These are phyloP conservation scores for Cicer bijugum DNA, from an alignment of 306 rosid genomes.

Conservation along the genomic window DNA sequence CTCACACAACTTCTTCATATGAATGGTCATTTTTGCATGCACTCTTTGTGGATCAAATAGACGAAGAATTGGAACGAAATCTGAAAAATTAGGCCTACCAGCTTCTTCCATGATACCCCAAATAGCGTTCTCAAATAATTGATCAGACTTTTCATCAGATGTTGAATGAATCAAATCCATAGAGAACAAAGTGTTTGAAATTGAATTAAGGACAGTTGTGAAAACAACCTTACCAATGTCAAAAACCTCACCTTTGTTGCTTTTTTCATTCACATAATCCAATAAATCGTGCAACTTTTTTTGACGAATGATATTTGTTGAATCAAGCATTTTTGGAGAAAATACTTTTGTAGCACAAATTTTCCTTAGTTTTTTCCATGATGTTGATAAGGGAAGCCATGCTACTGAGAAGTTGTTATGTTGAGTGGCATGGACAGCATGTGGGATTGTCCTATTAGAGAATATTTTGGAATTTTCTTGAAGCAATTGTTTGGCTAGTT, in stretches of 20 bases:
- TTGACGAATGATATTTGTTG: slow-evolving; percentile 17
- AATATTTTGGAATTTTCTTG: not conserved
- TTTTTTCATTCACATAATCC: slow-evolving; percentile 14
- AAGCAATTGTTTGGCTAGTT: slow-evolving; percentile 32
- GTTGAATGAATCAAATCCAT: slow-evolving; percentile 12
- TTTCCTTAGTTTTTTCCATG: slow-evolving; percentile 35
- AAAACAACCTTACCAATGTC: slow-evolving; percentile 38
- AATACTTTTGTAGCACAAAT: slow-evolving; percentile 41
- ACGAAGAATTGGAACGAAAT: slow-evolving; percentile 31
- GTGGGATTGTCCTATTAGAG: slow-evolving; percentile 28
- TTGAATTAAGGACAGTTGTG: not conserved
- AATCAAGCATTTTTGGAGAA: slow-evolving; percentile 30
- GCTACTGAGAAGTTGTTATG: not conserved
- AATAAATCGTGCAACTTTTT: slow-evolving; percentile 25
- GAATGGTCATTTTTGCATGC: not conserved
- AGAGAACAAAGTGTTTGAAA: slow-evolving; percentile 37
- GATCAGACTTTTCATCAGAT: slow-evolving; percentile 7
- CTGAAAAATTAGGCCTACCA: slow-evolving; percentile 40
- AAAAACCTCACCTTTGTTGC: slow-evolving; percentile 18
- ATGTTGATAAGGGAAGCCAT: not conserved
- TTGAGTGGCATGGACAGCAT: not conserved
- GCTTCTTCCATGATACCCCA: slow-evolving; percentile 3
- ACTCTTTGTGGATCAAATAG: slow-evolving; percentile 34
- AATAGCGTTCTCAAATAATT: slow-evolving; percentile 16
- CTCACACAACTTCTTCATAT: not conserved